Evolutionary conservation across 257 asterid genomes (phyloP), one percentile per base, ranked within the genome.

Genomic region (Knoxia roxburghii): DNA sequence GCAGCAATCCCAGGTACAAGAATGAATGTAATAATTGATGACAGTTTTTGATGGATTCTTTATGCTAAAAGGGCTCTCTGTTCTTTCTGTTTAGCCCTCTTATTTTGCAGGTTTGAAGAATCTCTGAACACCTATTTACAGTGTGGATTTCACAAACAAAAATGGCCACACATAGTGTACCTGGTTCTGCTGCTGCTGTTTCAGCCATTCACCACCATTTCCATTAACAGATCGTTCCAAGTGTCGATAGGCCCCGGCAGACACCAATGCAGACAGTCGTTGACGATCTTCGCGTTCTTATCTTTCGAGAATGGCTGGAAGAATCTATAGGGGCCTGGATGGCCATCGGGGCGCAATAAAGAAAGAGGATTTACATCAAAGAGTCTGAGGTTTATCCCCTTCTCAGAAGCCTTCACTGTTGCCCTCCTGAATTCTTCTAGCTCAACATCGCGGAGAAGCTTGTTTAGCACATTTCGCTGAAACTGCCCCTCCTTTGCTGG

Each of bases 191-290:
- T n/a, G n/a, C n/a, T n/a, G n/a, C n/a, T n/a, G n/a, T n/a, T n/a
- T 72, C 81, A 79, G 64, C 84, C 79, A 74, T 84, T 77, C 20
- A 85, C 58, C 32, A 86, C 66, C 91, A 85, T 85, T 69, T 84
- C 87, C 91, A 87, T 80, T 80, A 89, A 60, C 58, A 91, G 52
- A 80, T 91, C 96, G 35, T 86, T 89, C 96, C 96, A 91, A n/a
- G 86, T 43, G 73, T 91, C 98, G 14, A 89, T 84, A 12, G 96
- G 92, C 32, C 98, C 98, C 1, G 96, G 98, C 81, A 91, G 45
- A 72, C 98, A 91, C 96, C 96, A 91, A 51, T 91, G 98, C 74
- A 91, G 72, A 73, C 98, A 91, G 58, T 91, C 96, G 51, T 70
- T 81, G 20, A 87, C 71, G 10, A 81, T 64, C 67, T 75, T 73